Percentiles rank a stretch among this genome's conserved stretches.
Evolutionary conservation across 768 basidiomycete genomes (phyloP).

Genomic region (Lentinula sp.): DNA sequence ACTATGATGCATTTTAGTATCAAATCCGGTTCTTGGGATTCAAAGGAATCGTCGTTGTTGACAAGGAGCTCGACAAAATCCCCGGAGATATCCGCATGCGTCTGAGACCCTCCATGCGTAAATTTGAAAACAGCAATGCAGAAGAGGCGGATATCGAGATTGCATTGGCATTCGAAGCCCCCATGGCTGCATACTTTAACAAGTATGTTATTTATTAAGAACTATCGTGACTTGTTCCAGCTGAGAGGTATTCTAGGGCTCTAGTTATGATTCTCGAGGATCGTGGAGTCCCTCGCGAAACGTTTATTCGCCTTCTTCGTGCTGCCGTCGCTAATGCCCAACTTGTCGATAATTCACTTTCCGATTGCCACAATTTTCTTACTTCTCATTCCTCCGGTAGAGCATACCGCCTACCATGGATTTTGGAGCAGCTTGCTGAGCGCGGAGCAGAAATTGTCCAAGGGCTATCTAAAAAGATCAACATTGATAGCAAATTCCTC

Average conservation of each 20-base stretch:
- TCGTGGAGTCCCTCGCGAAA: slow-evolving; percentile 51
- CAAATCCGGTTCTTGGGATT: slow-evolving; percentile 81
- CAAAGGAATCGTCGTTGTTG: slow-evolving; percentile 77
- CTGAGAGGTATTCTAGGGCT: slow-evolving; percentile 35
- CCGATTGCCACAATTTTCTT: slow-evolving; percentile 43
- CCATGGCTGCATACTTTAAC: slow-evolving; percentile 65
- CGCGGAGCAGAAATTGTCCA: slow-evolving; percentile 36
- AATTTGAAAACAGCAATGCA: slow-evolving; percentile 51
- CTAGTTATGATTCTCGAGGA: slow-evolving; percentile 78
- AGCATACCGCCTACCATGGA: slow-evolving; percentile 41
- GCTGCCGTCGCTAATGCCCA: slow-evolving; percentile 47
- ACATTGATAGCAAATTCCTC: slow-evolving; percentile 53
- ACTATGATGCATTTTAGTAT: slow-evolving; percentile 33
- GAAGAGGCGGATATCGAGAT: slow-evolving; percentile 67
- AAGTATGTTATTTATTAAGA: slow-evolving; percentile 34
- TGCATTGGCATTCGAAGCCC: slow-evolving; percentile 53
- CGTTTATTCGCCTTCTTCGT: slow-evolving; percentile 60
- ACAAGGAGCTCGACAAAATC: slow-evolving; percentile 40
- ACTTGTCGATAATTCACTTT: slow-evolving; percentile 54
- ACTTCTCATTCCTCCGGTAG: slow-evolving; percentile 37
- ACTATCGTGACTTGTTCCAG: not conserved
- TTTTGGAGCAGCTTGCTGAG: slow-evolving; percentile 44
- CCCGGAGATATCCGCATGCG: slow-evolving; percentile 58
- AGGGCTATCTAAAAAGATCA: slow-evolving; percentile 7
- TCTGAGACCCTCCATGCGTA: slow-evolving; percentile 67